Evolutionary conservation across 306 rosid genomes (phyloP), one percentile per base, ranked within the genome.

Genomic region (Trifolium repens): DNA sequence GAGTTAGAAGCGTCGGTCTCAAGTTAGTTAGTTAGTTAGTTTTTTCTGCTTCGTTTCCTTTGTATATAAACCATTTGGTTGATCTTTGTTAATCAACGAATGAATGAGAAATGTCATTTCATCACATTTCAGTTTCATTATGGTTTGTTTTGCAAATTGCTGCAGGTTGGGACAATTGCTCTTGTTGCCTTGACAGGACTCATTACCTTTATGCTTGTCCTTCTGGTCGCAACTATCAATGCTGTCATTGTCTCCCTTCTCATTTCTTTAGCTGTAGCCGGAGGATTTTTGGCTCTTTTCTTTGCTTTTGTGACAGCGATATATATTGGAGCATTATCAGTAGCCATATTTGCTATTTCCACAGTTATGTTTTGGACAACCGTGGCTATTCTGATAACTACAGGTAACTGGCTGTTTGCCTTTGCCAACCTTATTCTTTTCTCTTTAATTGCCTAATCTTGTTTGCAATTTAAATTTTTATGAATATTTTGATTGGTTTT

Each of bases 221-320:
- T 90, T 67, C 71, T 90, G 85, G 89, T 86, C 47, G 96, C 96
- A 74, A 91, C 97, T 62, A 43, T 88, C 83, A 90, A 87, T 81
- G 97, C 90, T 68, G 19, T 91, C 24, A 50, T 90, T 2, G 58
- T 94, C 73, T 84, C 94, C 8, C 83, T 91, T 72, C 85, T 91
- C n/a, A 74, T 91, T 44, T 87, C 93, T 47, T 77, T 94, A 85
- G 98, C 86, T 22, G 91, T 84, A 27, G 96, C 93, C 7, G 98
- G 94, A 83, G 96, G 98, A 44, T 94, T 90, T 83, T 81, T 94
- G 88, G 96, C 96, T 59, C 73, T 94, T 67, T 90, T 90, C 89
- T 91, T 91, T 60, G 86, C 90, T 40, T 85, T 71, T 61, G 79
- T 88, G 49, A 73, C 90, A n/a, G 92, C 85, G 22, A 82, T 88